Evolutionary conservation across 257 asterid species (phyloP), one percentile per base, ranked within the genome.

Genomic region (Solanum chiquidenum): DNA sequence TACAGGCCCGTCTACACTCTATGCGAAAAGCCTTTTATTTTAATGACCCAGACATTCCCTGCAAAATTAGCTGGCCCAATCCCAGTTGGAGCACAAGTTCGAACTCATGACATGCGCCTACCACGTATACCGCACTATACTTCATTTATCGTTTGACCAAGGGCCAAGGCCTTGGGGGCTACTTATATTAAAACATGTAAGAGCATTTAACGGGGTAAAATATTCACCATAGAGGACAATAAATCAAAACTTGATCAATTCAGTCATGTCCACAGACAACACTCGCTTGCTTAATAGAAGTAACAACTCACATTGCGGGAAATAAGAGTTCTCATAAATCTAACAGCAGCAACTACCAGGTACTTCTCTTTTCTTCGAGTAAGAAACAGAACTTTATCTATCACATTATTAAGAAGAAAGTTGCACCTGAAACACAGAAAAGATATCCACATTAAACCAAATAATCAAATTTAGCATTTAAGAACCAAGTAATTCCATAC

Each of bases 261-360:
- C 66, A 82, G 40, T 29, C 69, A 82, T 29, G 69, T 82, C 86
- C 66, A 46, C 68, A 80, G 68, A 80, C 85, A 80, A 82, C n/a
- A 7, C 27, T 38, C 60, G 8, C 87, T 64, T 68, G 64, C 40
- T 62, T 68, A 40, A 68, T 42, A 33, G 85, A 85, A 44, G 86
- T 42, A 49, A 88, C 73, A 90, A 92, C 99, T 94, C 91, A 97
- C 99, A 93, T 93, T 93, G 91, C 97, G 99, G 84, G 98, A 92
- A 88, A 97, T 88, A 83, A 97, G 96, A 55, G 98, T 94, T 90
- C 98, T 91, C 90, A 95, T 88, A 91, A 97, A 95, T 93, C 99
- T 94, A 93, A 97, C 93, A 72, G 98, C 99, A 88, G 98, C 98
- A 89, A 95, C 95, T 83, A 94, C 97, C 84, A 97, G 95, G 89